A percentile compares a stretch with the other conserved stretches of the same genome.
These are phyloP conservation scores for Candida stauntonica DNA, from an alignment of 805 yeast species.

Conservation along the genomic window DNA sequence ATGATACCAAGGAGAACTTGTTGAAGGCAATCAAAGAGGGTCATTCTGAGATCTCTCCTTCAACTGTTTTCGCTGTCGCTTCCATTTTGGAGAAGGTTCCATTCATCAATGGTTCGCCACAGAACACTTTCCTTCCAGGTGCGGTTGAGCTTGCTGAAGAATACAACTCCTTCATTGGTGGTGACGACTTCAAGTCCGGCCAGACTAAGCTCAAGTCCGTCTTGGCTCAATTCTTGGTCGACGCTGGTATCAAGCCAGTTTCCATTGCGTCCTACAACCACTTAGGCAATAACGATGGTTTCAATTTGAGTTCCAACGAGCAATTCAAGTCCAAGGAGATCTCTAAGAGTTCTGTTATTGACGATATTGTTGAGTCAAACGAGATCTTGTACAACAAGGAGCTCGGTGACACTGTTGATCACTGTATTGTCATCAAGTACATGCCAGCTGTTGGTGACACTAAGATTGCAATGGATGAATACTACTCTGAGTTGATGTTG, in stretches of 20 bases:
- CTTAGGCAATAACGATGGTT: conserved; percentile 95
- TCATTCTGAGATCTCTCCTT: conserved; percentile 84
- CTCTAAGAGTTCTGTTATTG: conserved; percentile 88
- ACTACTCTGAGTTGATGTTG: conserved; percentile 92
- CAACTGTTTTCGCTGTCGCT: conserved; percentile 93
- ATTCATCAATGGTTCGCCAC: conserved; percentile 95
- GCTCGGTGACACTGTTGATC: conserved; percentile 76
- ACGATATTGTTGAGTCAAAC: conserved; percentile 88
- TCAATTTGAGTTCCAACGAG: conserved; percentile 82
- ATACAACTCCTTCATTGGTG: conserved; percentile 77
- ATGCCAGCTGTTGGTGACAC: conserved; percentile 93
- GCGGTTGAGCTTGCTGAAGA: conserved; percentile 83
- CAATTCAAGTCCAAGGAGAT: conserved; percentile 96
- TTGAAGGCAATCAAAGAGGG: conserved; percentile 67
- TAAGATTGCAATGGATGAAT: conserved; percentile 98
- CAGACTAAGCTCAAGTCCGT: conserved; percentile 97
- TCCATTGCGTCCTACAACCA: conserved; percentile 96
- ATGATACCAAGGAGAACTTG: conserved; percentile 83
- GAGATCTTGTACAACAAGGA: conserved; percentile 78
- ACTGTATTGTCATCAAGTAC: conserved; percentile 92
- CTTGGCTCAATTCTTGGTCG: conserved; percentile 90
- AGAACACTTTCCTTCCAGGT: conserved; percentile 96
- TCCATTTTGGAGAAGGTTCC: conserved; percentile 84
- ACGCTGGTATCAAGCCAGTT: conserved; percentile 93
- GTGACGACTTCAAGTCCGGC: conserved; percentile 96